Evolutionary conservation across 2,329 filamentous ascomycete genomes (phyloP).

Genomic region (Cladophialophora immunda): DNA sequence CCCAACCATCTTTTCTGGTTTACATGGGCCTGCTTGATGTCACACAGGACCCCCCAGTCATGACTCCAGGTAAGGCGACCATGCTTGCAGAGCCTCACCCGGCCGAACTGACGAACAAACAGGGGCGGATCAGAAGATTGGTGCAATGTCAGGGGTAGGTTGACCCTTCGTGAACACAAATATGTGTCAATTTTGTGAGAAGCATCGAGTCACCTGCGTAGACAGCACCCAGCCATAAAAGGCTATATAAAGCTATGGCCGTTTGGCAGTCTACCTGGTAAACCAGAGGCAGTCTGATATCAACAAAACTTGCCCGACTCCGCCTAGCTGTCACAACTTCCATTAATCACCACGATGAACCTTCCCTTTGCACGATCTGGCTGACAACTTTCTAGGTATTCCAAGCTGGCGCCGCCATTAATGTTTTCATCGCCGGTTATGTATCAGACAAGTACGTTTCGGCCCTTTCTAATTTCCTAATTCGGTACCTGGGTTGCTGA

Average conservation of each 20-base stretch:
- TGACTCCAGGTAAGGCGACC: conserved; percentile 1
- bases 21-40: conserved; percentile 35
- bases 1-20: conserved; percentile 55
- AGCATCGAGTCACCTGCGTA: no score
- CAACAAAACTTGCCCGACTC: background rate
- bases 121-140: conserved; percentile 26
- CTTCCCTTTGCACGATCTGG: background rate
- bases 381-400: conserved; percentile 17
- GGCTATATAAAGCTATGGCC: no score
- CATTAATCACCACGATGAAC: background rate
- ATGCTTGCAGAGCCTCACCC: background rate
- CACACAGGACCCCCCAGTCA: conserved; percentile 5
- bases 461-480: background rate
- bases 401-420: conserved; percentile 31
- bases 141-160: conserved; percentile 26
- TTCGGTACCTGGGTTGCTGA: background rate
- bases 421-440: conserved; percentile 30
- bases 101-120: background rate
- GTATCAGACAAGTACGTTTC: conserved; percentile 44
- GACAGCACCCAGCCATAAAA: no score
- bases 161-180: background rate
- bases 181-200: background rate
- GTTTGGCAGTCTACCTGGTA: background rate
- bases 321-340: background rate
- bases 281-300: background rate